Base-by-base conservation (phyloP, 139 green algal genomes). In the Tetraselmis chui region DNA sequence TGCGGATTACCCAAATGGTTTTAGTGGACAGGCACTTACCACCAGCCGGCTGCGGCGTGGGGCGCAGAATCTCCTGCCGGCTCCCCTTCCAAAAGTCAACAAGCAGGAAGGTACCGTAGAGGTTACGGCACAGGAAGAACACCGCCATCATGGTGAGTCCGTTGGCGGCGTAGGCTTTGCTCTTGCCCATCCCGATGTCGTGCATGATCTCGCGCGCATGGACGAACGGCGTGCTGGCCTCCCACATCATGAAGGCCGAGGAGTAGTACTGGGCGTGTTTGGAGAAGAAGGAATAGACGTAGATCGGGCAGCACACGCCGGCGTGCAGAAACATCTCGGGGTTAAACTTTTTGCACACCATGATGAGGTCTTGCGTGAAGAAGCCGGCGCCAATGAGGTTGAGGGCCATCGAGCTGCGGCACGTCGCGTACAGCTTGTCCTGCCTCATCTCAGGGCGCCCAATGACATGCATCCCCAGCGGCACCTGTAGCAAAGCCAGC, bases 191-290 rank as follows among this genome's bases (percentile, higher is more conserved):
- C n/a, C 86, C 88, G 5, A 90, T 86, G 80, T 90, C 89, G 28
- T 92, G 83, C 29, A 92, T 79, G 26, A 92, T 45, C 88, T 87
- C 92, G 29, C 88, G 85, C 2, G 87, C 32, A 77, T 92, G 90
- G 18, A 92, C 79, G 45, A 92, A 86, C 28, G 88, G 88, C 2
- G 88, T 92, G 59, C 75, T 85, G 11, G 90, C 81, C 81, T 92
- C 88, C 87, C 87, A 87, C 59, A 84, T 59, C 28, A 89, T 32
- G 30, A 91, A 91, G 28, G 79, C 75, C 58, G 28, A 79, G 23
- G 58, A 84, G 32, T 83, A 89, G 18, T 80, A 89, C 30, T 88
- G 79, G 28, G 89, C 74, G 24, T 80, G 31, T n/a, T 76, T 76
- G 0, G 75, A 80, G 29, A 83, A 30, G 27, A 81, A 79, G 0